A percentile compares a stretch with the other conserved stretches of the same genome.
Conservation (phyloP, 1,284 basidiomycete species). For the Schizopora paradoxa region DNA sequence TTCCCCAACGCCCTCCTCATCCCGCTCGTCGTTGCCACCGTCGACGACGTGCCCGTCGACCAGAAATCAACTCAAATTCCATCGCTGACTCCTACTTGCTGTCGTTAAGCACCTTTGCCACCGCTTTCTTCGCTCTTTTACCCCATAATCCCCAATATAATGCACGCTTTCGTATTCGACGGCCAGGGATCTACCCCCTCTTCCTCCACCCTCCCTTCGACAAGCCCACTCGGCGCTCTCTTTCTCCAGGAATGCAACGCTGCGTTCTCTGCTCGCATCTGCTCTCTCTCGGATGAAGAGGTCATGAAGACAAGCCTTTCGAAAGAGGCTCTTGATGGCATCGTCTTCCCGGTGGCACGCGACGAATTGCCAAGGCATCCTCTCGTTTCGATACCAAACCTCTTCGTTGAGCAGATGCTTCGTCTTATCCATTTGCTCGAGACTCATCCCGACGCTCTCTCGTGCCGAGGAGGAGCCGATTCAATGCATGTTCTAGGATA, state of each 20-base stretch:
- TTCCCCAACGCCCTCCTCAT: too few relatives aligned
- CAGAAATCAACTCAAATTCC: too few relatives aligned
- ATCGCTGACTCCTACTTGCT: too few relatives aligned
- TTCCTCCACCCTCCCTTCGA: not conserved
- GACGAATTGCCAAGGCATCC: constrained; percentile 8
- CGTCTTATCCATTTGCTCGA: constrained; percentile 13
- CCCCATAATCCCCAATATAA: too few relatives aligned
- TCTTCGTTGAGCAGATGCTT: constrained; percentile 14
- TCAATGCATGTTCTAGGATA: constrained; percentile 13
- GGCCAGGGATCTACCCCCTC: constrained; percentile 14
- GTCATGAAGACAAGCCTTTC: constrained; percentile 7
- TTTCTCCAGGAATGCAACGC: constrained; percentile 7
- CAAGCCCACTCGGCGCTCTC: constrained; percentile 4
- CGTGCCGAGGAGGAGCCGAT: not conserved
- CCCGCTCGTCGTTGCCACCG: too few relatives aligned
- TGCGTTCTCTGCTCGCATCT: constrained; percentile 5
- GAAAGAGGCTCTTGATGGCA: constrained; percentile 4
- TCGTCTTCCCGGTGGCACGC: constrained; percentile 8
- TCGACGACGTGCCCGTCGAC: too few relatives aligned
- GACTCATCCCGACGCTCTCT: not conserved
- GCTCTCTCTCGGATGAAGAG: constrained; percentile 1
- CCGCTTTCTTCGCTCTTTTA: too few relatives aligned
- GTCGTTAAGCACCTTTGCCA: too few relatives aligned
- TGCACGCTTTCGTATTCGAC: constrained; percentile 18
- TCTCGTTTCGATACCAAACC: constrained; percentile 13